Percentiles rank a stretch among this genome's conserved stretches.
Evolutionary conservation across 305 asterid species (phyloP).

Genomic region (Lippia alba): DNA sequence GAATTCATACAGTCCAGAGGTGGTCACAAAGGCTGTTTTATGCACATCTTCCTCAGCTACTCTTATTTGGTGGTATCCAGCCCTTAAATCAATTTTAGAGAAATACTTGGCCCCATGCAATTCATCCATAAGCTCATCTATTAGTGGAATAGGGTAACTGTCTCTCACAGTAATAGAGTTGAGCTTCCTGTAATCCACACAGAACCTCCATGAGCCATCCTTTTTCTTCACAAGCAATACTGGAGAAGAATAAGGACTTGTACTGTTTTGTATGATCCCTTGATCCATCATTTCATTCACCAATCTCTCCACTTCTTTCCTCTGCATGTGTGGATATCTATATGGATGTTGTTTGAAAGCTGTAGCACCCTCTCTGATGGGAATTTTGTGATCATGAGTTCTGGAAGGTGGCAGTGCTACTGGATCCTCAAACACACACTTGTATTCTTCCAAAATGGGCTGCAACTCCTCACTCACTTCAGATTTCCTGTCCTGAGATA

Average conservation of each 20-base stretch:
- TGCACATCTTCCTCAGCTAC: neutral
- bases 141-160: neutral
- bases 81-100: conserved; percentile 1
- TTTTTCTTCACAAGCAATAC: neutral
- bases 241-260: neutral
- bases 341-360: neutral
- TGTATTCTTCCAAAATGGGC: too few species aligned
- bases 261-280: neutral
- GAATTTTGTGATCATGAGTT: neutral
- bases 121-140: conserved; percentile 1
- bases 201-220: neutral
- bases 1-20: neutral
- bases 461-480: too few species aligned
- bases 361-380: neutral
- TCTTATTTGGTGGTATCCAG: neutral
- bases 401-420: neutral
- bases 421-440: neutral
- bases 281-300: neutral
- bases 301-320: neutral
- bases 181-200: neutral
- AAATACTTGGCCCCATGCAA: neutral
- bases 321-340: too few species aligned
- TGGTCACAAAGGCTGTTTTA: neutral
- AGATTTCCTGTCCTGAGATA: too few species aligned
- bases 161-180: neutral